phyloP scores from a whole-genome alignment of 306 rosid species.

The Prunus armeniaca region DNA sequence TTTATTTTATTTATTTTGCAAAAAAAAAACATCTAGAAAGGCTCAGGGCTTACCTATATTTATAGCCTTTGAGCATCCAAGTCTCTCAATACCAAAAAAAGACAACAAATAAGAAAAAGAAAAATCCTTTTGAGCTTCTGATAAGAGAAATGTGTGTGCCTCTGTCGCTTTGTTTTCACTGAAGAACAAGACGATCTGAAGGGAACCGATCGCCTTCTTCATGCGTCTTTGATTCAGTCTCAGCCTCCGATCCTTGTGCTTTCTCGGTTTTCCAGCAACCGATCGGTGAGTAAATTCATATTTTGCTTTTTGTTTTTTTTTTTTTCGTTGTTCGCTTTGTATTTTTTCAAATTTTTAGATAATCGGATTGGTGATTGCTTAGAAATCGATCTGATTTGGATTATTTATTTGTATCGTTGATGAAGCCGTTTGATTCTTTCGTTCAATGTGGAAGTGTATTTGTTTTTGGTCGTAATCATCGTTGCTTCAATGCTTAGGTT shows the following conservation, averaged over 20 bases:
- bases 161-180: constrained; percentile 8
- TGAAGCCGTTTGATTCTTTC: constrained; percentile 10
- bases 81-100: not conserved
- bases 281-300: constrained; percentile 48
- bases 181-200: constrained; percentile 27
- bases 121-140: not conserved
- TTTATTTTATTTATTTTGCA: not conserved
- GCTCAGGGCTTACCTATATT: constrained; percentile 1
- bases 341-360: not conserved
- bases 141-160: not conserved
- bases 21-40: no score
- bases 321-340: constrained; percentile 14
- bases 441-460: not conserved
- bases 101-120: not conserved
- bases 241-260: constrained; percentile 39
- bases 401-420: constrained; percentile 16
- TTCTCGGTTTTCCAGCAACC: constrained; percentile 19
- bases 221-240: not conserved
- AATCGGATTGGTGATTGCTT: constrained; percentile 40
- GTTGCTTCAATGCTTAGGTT: not conserved
- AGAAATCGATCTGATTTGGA: constrained; percentile 3
- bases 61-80: not conserved
- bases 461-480: constrained; percentile 12
- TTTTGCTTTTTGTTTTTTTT: constrained; percentile 1
- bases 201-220: constrained; percentile 22